Evolutionary conservation across 2,329 filamentous ascomycete genomes (phyloP).

Genomic region (Neospermospora avenae): DNA sequence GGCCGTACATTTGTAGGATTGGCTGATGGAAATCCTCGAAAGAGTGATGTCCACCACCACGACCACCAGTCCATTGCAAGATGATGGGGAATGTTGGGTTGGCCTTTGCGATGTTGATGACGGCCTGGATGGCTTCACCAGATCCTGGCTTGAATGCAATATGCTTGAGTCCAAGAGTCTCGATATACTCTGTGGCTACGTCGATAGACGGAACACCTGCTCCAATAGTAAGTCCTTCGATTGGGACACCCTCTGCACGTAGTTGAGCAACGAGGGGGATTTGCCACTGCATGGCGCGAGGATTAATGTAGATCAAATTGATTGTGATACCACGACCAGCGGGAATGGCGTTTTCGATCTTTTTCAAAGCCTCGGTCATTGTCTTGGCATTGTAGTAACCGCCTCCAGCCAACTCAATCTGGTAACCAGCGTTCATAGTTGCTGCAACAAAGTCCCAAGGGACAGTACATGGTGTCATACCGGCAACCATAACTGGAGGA

Average conservation of each 20-base stretch:
- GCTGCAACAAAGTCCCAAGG: conserved; percentile 89
- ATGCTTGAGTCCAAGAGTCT: conserved; percentile 88
- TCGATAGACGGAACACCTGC: conserved; percentile 92
- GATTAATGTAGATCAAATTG: conserved; percentile 90
- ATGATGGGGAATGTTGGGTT: conserved; percentile 92
- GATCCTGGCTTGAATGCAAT: conserved; percentile 94
- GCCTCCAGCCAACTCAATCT: conserved; percentile 85
- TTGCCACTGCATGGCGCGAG: conserved; percentile 87
- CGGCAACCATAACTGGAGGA: conserved; percentile 84
- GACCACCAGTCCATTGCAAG: conserved; percentile 91
- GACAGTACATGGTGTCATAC: conserved; percentile 90
- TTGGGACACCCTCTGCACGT: conserved; percentile 80
- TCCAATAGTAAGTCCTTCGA: conserved; percentile 89
- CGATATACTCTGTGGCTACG: conserved; percentile 89
- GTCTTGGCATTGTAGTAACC: conserved; percentile 81
- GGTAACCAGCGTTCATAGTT: conserved; percentile 93
- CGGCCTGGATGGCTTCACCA: conserved; percentile 79
- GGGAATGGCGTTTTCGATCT: conserved; percentile 81
- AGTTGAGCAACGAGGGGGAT: conserved; percentile 80
- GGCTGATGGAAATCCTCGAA: conserved; percentile 95
- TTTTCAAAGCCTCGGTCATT: conserved; percentile 78
- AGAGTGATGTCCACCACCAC: conserved; percentile 91
- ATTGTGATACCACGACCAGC: conserved; percentile 83
- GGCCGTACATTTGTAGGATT: conserved; percentile 84
- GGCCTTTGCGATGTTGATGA: conserved; percentile 91